Base-by-base conservation (phyloP, 2,329 filamentous ascomycete species). In the Xylariaceae sp. region DNA sequence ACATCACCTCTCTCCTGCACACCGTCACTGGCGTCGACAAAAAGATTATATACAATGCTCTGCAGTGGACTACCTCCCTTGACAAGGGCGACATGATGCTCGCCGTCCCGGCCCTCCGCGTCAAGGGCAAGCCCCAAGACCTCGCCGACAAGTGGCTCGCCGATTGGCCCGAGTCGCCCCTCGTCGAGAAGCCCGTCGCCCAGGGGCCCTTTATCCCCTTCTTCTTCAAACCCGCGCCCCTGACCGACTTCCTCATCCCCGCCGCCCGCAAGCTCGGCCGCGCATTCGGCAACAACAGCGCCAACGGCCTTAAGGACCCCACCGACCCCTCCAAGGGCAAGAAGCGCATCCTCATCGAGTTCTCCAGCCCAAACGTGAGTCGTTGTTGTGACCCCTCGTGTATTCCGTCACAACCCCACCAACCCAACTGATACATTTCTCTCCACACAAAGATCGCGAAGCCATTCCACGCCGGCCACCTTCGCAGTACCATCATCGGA, bases 11-110 rank as follows among this genome's bases (percentile, higher is more conserved):
- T 40, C 75, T 89, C 45, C 74, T 95, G 39, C 75, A 82, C 33
- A 75, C 82, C 17, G 80, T 90, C 54, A 89, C 87, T 2, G 87
- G 86, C 18, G 86, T 90, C 28, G 86, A 89, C 52, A 69, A 78
- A 33, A 75, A 79, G 48, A 83, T 90, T 62, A 86, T 95, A 66
- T 91, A 89, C 72, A 82, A 83, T 22, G 83, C 84, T 36, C 75
- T 96, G 40, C 82, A 88, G 73, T 93, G 89, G 88, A 93, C 90
- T 5, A 77, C 83, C 56, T 83, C 86, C 36, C 77, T 91, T 18
- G 90, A 94, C 59, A 90, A 92, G 75, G 90, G 90, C 44, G 90
- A 96, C 71, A 73, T 95, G 61, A 81, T 89, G 48, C 73, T 96
- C 43, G 86, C 90, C 9, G 83, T 90, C 9, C 88, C 90, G 14